phyloP scores from a whole-genome alignment of 2,329 filamentous ascomycete genomes.

The Metarhizium humberi region DNA sequence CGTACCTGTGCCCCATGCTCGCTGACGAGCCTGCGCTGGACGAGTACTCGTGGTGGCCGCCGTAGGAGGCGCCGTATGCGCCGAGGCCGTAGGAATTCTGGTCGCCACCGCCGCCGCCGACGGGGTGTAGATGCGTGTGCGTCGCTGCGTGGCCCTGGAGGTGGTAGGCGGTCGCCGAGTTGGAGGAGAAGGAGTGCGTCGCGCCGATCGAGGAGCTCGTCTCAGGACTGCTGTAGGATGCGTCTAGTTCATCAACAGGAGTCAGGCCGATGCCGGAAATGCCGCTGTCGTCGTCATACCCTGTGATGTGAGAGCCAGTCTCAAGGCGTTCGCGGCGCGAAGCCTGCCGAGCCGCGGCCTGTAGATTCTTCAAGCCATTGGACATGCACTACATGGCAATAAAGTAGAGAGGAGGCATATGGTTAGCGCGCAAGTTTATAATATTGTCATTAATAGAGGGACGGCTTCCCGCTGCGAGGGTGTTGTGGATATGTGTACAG shows the following conservation, averaged over 20 bases:
- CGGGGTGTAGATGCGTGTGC: constrained; percentile 5
- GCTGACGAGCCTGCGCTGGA: constrained; percentile 43
- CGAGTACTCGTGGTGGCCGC: constrained; percentile 36
- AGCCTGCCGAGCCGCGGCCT: constrained; percentile 57
- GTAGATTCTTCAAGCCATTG: constrained; percentile 73
- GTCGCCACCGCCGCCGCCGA: background rate
- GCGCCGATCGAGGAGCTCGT: constrained; percentile 30
- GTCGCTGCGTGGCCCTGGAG: background rate
- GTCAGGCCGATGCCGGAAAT: constrained; percentile 53
- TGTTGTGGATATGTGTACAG: too few relatives aligned
- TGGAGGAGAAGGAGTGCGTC: constrained; percentile 29
- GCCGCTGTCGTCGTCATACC: constrained; percentile 62
- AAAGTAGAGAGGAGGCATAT: background rate
- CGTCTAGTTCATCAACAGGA: constrained; percentile 49
- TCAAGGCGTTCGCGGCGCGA: constrained; percentile 55
- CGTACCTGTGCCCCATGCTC: constrained; percentile 26
- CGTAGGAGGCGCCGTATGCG: constrained; percentile 15
- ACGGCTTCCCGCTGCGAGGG: too few relatives aligned
- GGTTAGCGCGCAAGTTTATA: background rate
- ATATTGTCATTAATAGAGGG: too few relatives aligned
- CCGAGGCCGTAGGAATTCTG: constrained; percentile 12
- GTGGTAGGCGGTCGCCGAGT: constrained; percentile 17
- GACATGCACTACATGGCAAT: constrained; percentile 58
- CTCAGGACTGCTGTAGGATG: constrained; percentile 47
- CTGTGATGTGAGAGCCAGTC: constrained; percentile 26